Base-by-base conservation (phyloP, 2,329 filamentous ascomycete genomes). In the Claviceps sp. region DNA sequence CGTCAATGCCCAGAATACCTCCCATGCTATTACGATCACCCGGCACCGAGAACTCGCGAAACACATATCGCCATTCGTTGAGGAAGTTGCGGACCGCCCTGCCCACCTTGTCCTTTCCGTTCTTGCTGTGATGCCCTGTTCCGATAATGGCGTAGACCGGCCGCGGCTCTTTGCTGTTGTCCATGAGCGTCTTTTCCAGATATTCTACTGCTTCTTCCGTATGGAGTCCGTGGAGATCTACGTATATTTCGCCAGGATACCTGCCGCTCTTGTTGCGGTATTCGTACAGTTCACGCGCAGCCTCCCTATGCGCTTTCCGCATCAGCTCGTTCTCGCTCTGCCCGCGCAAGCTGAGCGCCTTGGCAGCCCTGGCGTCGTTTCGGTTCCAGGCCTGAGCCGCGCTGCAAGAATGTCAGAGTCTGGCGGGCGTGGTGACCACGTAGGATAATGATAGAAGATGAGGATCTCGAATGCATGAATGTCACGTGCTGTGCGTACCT, bases 301-400 rank as follows among this genome's bases (percentile, higher is more conserved):
- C 93, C 70, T 97, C 90, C 47, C 93, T 85, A 64, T 98, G 93
- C 46, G 90, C 91, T 72, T 95, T 94, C 57, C 90, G 83, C 93
- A 98, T 98, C 40, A 94, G 77, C 59, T 95, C 88, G 62, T 98
- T 97, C 71, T 98, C 93, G 60, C 88, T 93, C 69, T 97, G 93
- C 13, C 93, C 93, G 34, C 93, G 85, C 46, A 97, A 79, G 61
- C 88, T 95, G 48, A 97, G 78, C 37, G 91, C 91, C 72, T 97
- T 97, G 55, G 93, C 93, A 18, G 93, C 91, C 56, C 93, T 84
- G 42, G 93, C 91, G 66, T 98, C 93, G 62, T 96, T 97, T 53
- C 93, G 86, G 65, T 97, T 96, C 91, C 93, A 98, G 22, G 93
- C 93, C 76, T 97, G 91, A 8, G 91, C 91, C 58, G 93, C 93